These are phyloP conservation scores for Closterium sp. DNA, from an alignment of 139 green algal genomes.

Conservation along the genomic window DNA sequence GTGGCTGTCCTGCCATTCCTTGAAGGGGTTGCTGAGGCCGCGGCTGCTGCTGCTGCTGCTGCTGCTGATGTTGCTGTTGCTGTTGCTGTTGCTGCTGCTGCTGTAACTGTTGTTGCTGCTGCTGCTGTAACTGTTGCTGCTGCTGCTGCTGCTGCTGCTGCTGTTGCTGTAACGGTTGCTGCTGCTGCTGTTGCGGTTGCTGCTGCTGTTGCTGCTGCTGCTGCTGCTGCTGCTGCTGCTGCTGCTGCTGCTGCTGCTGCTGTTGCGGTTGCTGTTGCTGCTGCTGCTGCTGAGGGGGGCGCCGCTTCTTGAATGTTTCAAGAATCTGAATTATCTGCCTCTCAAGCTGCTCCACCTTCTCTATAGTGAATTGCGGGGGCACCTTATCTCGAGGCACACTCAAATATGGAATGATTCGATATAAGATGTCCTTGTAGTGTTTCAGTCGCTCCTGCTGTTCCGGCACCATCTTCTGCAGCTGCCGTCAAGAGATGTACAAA, in stretches of 20 bases:
- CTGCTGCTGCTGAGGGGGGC: slow-evolving; percentile 6
- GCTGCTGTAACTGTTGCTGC: slow-evolving; percentile 4
- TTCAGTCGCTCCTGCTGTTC: slow-evolving; percentile 16
- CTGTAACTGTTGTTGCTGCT: slow-evolving; percentile 18
- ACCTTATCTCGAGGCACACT: slow-evolving; percentile 18
- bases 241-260: slow-evolving; percentile 35
- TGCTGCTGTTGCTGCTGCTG: slow-evolving; percentile 33
- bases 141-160: slow-evolving; percentile 31
- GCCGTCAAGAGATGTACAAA: not conserved
- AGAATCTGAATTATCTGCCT: slow-evolving; percentile 26
- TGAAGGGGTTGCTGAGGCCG: slow-evolving; percentile 12
- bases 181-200: slow-evolving; percentile 39
- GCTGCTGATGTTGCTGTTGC: slow-evolving; percentile 10
- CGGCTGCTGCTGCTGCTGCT: slow-evolving; percentile 21
- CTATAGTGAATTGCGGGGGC: not conserved
- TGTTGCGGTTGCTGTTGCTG: slow-evolving; percentile 18
- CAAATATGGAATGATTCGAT: slow-evolving; percentile 19
- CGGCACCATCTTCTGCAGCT: not conserved
- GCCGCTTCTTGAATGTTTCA: slow-evolving; percentile 22
- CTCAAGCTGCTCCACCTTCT: slow-evolving; percentile 19
- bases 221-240: slow-evolving; percentile 33
- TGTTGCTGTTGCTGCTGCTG: slow-evolving; percentile 21
- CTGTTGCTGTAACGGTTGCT: slow-evolving; percentile 21
- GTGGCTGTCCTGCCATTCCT: not conserved
- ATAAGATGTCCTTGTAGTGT: slow-evolving; percentile 34